These are phyloP conservation scores for Cercospora janseana DNA, from an alignment of 2,329 filamentous ascomycete genomes.

Conservation along the genomic window DNA sequence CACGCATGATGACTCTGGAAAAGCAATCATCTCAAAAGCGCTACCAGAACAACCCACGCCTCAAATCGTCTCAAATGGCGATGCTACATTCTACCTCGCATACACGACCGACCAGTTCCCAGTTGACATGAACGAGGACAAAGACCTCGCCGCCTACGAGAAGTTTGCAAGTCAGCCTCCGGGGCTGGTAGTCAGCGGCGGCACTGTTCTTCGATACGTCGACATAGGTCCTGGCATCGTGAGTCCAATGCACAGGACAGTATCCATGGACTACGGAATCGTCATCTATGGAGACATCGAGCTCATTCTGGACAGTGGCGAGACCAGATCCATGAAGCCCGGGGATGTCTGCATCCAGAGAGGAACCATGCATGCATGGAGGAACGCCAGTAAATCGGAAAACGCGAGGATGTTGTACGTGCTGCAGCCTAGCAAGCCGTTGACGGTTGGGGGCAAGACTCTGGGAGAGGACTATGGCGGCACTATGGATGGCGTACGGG, in stretches of 20 bases:
- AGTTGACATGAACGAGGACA: constrained; percentile 45
- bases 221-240: constrained; percentile 30
- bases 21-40: constrained; percentile 30
- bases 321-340: constrained; percentile 31
- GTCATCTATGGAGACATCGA: constrained; percentile 37
- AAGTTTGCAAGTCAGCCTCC: constrained; percentile 46
- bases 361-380: constrained; percentile 39
- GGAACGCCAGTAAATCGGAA: constrained; percentile 33
- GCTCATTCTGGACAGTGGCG: constrained; percentile 36
- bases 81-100: constrained; percentile 49
- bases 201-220: constrained; percentile 44
- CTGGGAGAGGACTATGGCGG: constrained; percentile 34
- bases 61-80: constrained; percentile 38
- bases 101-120: constrained; percentile 53
- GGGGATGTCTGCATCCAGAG: constrained; percentile 38
- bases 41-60: constrained; percentile 27
- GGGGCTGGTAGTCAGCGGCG: constrained; percentile 49
- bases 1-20: constrained; percentile 33
- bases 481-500: constrained; percentile 31
- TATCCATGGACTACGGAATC: constrained; percentile 38
- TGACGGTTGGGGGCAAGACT: constrained; percentile 29
- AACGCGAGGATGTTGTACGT: constrained; percentile 39
- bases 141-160: constrained; percentile 50
- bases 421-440: constrained; percentile 30
- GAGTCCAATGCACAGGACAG: constrained; percentile 37